Conservation (phyloP, 2,329 filamentous ascomycete genomes). For the Hypoxylon sp. region DNA sequence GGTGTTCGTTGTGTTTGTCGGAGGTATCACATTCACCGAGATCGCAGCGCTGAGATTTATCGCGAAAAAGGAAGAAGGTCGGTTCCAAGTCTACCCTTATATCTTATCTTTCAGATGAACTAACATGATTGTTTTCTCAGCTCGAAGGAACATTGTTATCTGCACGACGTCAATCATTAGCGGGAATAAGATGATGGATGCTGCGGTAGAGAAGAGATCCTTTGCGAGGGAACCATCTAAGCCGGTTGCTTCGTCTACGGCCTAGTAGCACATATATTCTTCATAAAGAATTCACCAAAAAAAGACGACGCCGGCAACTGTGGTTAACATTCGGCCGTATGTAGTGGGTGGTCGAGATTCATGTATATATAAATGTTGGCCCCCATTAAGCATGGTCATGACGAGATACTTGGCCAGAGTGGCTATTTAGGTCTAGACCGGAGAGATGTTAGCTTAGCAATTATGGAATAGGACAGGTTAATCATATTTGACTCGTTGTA, state of each 20-base stretch:
- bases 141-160: constrained; percentile 86
- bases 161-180: constrained; percentile 93
- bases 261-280: constrained; percentile 20
- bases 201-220: constrained; percentile 80
- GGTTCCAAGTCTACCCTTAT: constrained; percentile 45
- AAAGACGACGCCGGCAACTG: constrained; percentile 6
- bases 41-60: constrained; percentile 95
- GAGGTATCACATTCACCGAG: constrained; percentile 97
- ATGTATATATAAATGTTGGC: constrained; percentile 29
- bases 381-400: constrained; percentile 12
- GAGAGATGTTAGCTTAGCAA: constrained; percentile 27
- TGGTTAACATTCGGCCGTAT: constrained; percentile 4
- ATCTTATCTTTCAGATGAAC: constrained; percentile 28
- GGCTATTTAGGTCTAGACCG: constrained; percentile 23
- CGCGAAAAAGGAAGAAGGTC: constrained; percentile 83
- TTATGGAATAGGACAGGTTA: constrained; percentile 27
- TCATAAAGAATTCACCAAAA: not conserved
- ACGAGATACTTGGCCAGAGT: constrained; percentile 12
- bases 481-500: constrained; percentile 10
- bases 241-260: constrained; percentile 37
- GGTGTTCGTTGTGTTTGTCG: constrained; percentile 95
- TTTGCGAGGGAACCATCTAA: constrained; percentile 65
- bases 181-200: constrained; percentile 90
- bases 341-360: constrained; percentile 9
- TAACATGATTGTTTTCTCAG: constrained; percentile 57